Base-by-base conservation (phyloP, 768 basidiomycete species). In the Amanita phalloides region DNA sequence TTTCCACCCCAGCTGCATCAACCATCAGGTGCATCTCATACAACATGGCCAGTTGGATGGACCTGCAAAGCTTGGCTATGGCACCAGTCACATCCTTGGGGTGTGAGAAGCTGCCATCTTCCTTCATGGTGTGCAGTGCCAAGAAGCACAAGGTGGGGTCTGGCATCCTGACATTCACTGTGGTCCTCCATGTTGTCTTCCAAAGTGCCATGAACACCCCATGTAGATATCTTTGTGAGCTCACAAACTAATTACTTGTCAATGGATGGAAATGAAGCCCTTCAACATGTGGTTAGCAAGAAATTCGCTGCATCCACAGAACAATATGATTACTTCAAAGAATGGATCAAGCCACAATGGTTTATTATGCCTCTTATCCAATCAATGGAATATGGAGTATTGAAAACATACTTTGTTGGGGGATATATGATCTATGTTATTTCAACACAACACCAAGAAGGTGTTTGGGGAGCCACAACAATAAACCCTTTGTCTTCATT, bases 71-170 rank as follows among this genome's bases (percentile, higher is more conserved):
- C 1, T 39, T 33, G 0, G 58, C 49, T 1, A 56, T 52, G 0
- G 48, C 11, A 0, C 57, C 55, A 1, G 58, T 58, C 0, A 43
- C 35, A 5, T 55, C 37, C 3, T 56, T 30, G 48, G 60, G 13
- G 47, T 54, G 0, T 0, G 9, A 8, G 53, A 62, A 51, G 44
- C 33, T 3, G 33, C 20, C 20, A 42, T 43, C 6, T 30, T 37
- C 14, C 53, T 35, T 8, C 6, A 59, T 11, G 33, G 35, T 44
- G 28, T 51, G 25, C 0, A 59, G 43, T 14, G 48, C 50, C 1
- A 59, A 37, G 37, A 49, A 49, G 23, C 28, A 36, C 25, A 55
- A 33, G 1, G 63, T 66, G 11, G 63, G 60, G 6, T 57, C 55
- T 0, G 61, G 54, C n/a, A 56, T 43, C 5, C 2, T 23, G 21